Conservation (phyloP, 345 rosid species). For the Citrus sinensis region DNA sequence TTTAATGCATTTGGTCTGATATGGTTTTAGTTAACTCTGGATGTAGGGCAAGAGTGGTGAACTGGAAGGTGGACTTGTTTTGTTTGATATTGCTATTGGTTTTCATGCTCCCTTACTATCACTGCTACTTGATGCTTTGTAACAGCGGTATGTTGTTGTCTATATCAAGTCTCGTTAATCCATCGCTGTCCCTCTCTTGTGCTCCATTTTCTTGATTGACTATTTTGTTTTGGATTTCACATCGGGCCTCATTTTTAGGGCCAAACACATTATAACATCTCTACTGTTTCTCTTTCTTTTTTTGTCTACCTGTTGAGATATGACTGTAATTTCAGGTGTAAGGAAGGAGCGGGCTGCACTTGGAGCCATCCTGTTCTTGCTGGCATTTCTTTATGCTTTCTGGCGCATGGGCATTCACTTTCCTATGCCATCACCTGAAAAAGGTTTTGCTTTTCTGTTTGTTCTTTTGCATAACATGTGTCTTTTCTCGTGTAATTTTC, state of each 20-base stretch:
- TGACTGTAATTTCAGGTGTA: conserved; percentile 48
- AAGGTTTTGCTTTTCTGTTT: conserved; percentile 41
- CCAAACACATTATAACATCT: not conserved
- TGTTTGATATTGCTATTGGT: conserved; percentile 86
- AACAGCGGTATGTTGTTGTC: conserved; percentile 57
- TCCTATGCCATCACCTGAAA: conserved; percentile 94
- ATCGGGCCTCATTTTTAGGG: not conserved
- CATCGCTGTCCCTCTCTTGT: not conserved
- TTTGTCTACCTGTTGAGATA: not conserved
- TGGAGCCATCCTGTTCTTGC: conserved; percentile 84
- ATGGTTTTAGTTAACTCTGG: not conserved
- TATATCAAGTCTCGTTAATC: not conserved
- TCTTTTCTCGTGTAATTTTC: not conserved
- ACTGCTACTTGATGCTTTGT: conserved; percentile 95
- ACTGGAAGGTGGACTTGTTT: conserved; percentile 95
- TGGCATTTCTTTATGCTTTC: conserved; percentile 88
- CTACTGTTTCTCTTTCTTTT: not conserved
- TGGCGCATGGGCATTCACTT: conserved; percentile 99
- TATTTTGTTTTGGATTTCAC: not conserved
- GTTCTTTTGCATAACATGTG: not conserved
- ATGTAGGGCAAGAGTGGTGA: conserved; percentile 84
- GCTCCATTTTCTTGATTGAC: not conserved
- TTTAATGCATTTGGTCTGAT: not conserved
- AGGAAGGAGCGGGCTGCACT: conserved; percentile 89
- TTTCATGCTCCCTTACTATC: conserved; percentile 94